Conservation (phyloP, 208 protist species). For the Leptomonas seymouri region DNA sequence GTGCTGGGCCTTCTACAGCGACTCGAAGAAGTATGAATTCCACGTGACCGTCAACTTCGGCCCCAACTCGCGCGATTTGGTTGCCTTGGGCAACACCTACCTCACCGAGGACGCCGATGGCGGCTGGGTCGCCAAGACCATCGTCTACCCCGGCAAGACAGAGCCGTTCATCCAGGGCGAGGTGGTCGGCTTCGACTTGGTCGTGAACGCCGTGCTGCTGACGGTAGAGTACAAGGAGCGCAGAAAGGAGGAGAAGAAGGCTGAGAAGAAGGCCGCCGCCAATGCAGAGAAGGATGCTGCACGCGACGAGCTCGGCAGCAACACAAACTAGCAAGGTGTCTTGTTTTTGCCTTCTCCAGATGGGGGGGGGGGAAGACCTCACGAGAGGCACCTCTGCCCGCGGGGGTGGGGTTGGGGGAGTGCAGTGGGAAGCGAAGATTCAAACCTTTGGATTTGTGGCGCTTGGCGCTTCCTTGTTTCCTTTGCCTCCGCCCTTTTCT, state of each 20-base stretch:
- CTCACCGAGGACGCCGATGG: conserved; percentile 41
- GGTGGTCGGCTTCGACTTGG: conserved; percentile 52
- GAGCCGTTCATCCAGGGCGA: conserved; percentile 74
- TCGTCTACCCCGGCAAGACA: conserved; percentile 63
- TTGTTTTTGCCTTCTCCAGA: too few relatives aligned
- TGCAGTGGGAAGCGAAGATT: too few relatives aligned
- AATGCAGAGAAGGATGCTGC: conserved; percentile 28
- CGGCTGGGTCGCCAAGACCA: conserved; percentile 43
- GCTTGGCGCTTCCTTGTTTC: neutral
- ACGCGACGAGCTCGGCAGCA: conserved; percentile 14
- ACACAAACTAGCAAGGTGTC: neutral
- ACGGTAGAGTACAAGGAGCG: conserved; percentile 65
- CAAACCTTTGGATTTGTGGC: too few relatives aligned
- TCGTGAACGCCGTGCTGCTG: conserved; percentile 57
- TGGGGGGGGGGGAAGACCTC: too few relatives aligned
- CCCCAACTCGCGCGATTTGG: conserved; percentile 45
- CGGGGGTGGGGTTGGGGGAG: too few relatives aligned
- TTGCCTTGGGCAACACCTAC: conserved; percentile 53
- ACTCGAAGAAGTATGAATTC: conserved; percentile 74
- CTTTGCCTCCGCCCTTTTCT: neutral
- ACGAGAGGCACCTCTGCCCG: too few relatives aligned
- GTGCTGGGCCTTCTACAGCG: conserved; percentile 83
- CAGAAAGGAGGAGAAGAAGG: conserved; percentile 55
- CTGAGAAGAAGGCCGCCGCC: conserved; percentile 51
- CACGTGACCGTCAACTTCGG: conserved; percentile 69